These are phyloP conservation scores for Cymbomonas tetramitiformis DNA, from an alignment of 139 green algal species.

Conservation along the genomic window DNA sequence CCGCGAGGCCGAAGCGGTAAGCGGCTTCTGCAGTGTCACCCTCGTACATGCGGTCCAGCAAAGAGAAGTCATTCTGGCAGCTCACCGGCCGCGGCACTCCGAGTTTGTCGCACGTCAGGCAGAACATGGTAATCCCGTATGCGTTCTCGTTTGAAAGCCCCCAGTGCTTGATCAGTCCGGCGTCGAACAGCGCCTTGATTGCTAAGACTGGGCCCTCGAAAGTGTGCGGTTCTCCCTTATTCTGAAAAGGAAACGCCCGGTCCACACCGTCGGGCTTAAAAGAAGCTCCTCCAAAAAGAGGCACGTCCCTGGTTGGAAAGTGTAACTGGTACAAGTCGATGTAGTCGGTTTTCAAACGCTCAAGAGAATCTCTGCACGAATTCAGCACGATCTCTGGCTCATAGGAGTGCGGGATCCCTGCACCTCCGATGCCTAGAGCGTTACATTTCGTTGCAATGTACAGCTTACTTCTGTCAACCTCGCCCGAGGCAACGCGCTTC, in stretches of 20 bases:
- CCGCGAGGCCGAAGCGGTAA: constrained; percentile 4
- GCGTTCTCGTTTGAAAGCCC: constrained; percentile 63
- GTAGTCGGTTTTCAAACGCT: constrained; percentile 13
- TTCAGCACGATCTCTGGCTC: background rate
- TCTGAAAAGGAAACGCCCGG: no score
- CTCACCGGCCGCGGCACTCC: constrained; percentile 40
- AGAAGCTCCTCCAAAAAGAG: constrained; percentile 30
- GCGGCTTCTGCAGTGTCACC: constrained; percentile 38
- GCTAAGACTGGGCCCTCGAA: constrained; percentile 27
- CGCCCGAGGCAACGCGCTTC: constrained; percentile 1
- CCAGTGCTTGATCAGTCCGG: constrained; percentile 57
- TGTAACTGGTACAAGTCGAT: constrained; percentile 20
- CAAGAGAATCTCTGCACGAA: background rate
- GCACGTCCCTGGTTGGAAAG: constrained; percentile 47
- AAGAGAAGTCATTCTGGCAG: constrained; percentile 55
- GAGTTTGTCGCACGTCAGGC: constrained; percentile 25
- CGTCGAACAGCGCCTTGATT: constrained; percentile 45
- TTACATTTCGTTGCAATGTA: constrained; percentile 15
- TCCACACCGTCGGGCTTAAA: constrained; percentile 32
- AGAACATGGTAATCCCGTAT: constrained; percentile 43
- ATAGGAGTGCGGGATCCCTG: background rate
- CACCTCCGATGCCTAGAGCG: background rate
- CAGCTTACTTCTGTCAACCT: background rate
- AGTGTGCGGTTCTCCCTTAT: background rate
- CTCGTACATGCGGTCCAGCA: constrained; percentile 32